Evolutionary conservation across 345 rosid genomes (phyloP).

Genomic region (Lagerstroemia speciosa): DNA sequence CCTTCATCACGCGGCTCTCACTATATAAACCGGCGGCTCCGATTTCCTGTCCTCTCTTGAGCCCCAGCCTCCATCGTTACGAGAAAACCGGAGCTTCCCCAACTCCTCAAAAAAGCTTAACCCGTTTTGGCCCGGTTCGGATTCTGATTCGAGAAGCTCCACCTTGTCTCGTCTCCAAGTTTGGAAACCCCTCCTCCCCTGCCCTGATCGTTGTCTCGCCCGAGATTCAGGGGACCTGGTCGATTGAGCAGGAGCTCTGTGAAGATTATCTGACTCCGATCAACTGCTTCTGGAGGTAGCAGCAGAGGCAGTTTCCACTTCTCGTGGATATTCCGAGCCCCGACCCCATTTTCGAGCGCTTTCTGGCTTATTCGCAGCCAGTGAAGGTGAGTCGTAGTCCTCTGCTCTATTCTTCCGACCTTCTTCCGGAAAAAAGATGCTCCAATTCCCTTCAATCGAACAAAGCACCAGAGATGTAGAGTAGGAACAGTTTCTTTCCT

Average conservation of each 20-base stretch:
- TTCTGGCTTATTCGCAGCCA: neutral
- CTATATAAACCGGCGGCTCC: constrained; percentile 28
- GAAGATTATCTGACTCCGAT: neutral
- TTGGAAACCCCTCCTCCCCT: neutral
- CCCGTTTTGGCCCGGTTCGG: neutral
- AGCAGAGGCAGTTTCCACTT: neutral
- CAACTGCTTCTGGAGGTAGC: neutral
- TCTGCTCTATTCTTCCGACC: neutral
- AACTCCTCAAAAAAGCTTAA: too few relatives aligned
- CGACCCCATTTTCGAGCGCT: neutral
- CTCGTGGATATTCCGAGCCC: neutral
- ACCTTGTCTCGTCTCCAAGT: neutral
- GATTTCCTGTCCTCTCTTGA: constrained; percentile 16
- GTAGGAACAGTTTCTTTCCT: too few relatives aligned
- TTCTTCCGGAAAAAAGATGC: too few relatives aligned
- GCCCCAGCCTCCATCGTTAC: constrained; percentile 11
- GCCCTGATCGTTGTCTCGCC: neutral
- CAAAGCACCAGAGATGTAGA: too few relatives aligned
- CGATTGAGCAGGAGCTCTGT: neutral
- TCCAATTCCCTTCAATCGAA: too few relatives aligned
- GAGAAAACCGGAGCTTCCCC: constrained; percentile 27
- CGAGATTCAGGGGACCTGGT: neutral
- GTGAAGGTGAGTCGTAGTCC: neutral
- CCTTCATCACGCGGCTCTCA: neutral
- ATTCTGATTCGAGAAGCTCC: neutral